phyloP scores from a whole-genome alignment of 208 protist genomes.

The Acanthamoeba sp. region DNA sequence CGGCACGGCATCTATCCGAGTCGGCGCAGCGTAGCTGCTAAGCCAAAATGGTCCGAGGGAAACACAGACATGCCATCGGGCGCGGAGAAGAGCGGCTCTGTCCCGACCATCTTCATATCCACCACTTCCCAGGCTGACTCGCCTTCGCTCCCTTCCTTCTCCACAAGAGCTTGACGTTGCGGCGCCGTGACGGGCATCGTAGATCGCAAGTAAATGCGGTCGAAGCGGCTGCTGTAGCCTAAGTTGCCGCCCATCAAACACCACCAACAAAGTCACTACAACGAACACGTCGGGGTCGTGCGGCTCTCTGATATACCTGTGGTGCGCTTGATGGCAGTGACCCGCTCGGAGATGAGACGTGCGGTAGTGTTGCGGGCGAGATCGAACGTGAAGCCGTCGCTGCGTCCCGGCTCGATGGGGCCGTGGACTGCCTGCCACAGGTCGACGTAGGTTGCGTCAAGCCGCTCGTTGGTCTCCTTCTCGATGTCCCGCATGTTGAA shows the following conservation, averaged over 20 bases:
- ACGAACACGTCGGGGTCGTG: too few species aligned
- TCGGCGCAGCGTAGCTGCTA: background rate
- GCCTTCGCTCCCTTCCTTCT: too few species aligned
- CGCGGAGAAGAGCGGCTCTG: background rate
- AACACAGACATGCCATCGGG: background rate
- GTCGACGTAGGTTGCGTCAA: constrained; percentile 24
- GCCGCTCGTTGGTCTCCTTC: constrained; percentile 22
- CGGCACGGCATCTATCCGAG: background rate
- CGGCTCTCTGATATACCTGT: background rate
- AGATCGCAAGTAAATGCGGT: constrained; percentile 36
- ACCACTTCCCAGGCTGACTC: background rate
- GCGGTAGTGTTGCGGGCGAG: background rate
- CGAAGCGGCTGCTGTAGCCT: constrained; percentile 52
- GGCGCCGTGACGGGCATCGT: background rate
- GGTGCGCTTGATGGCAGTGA: background rate
- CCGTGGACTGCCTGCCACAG: constrained; percentile 47
- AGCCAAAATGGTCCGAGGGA: constrained; percentile 53
- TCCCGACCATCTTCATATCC: constrained; percentile 40
- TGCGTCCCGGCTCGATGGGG: background rate
- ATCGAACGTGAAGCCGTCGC: constrained; percentile 44
- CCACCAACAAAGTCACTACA: too few species aligned
- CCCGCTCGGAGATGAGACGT: background rate
- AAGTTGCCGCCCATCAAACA: background rate
- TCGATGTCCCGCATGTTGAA: constrained; percentile 63
- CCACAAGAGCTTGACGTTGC: background rate